Evolutionary conservation across 768 basidiomycete species (phyloP), one percentile per base, ranked within the genome.

Genomic region (Phylloporus sp.): DNA sequence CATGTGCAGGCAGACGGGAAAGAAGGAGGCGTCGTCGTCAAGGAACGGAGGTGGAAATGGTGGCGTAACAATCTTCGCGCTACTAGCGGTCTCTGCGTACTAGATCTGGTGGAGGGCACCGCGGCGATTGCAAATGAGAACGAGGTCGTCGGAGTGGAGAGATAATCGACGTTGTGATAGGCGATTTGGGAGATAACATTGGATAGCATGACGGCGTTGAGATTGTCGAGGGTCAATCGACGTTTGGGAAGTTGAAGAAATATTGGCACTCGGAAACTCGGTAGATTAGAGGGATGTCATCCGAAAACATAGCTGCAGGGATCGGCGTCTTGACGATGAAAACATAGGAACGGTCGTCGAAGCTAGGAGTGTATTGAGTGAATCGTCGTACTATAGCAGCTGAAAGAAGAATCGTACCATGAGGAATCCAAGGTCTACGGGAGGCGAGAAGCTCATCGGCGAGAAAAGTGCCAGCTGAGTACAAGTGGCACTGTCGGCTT

Each of bases 1-100:
- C 6, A 31, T 41, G 17, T 43, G 36, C 40, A 32, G 48, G 53
- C 48, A 50, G 21, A 29, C n/a, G 21, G 10, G 9, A 21, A 4
- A n/a, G n/a, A n/a, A 20, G 23, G 24, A 23, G 42, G 15, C 2
- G 21, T 48, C 37, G 23, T 40, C 6, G 20, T 18, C 17, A 37
- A 21, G 52, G 52, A 28, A 17, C 28, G 13, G n/a, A n/a, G 27
- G 13, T 34, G 3, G 13, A 38, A 46, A 10, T 35, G 28, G 31
- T 39, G 33, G 28, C 20, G 3, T 20, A 10, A 21, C 8, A 29
- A n/a, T 24, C 17, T 46, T 15, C 22, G n/a, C 1, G 20, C 21
- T 34, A 3, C 9, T 39, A 41, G 53, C 9, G 18, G 14, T 26
- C 35, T 44, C 21, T 34, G n/a, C n/a, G n/a, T n/a, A 21, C 3